A percentile compares a stretch with the other conserved stretches of the same genome.
phyloP scores from a whole-genome alignment of 495 filamentous ascomycete genomes.

The Penicillium lividum region DNA sequence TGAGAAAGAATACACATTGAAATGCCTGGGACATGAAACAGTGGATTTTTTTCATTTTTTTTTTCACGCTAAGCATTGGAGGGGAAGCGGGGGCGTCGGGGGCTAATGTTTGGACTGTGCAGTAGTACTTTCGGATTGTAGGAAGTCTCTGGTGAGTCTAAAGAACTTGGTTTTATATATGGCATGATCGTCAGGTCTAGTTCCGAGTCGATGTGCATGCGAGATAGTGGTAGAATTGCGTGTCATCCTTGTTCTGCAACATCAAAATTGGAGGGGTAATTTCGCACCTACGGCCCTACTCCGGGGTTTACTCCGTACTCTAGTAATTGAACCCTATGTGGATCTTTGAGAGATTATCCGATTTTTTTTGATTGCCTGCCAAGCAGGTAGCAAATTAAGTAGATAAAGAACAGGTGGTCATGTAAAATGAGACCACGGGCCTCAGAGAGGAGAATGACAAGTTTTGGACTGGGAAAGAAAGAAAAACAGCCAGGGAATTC shows the following conservation, averaged over 20 bases:
- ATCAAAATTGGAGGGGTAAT: slow-evolving; percentile 2
- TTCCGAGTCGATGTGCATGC: neutral
- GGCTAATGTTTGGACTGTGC: slow-evolving; percentile 18
- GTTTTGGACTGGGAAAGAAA: slow-evolving; percentile 21
- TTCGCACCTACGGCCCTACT: neutral
- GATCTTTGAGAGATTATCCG: neutral
- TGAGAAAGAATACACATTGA: neutral
- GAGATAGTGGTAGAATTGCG: neutral
- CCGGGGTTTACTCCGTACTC: neutral
- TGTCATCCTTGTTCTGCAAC: neutral
- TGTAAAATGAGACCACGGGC: slow-evolving; percentile 28
- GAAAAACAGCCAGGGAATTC: slow-evolving; percentile 25
- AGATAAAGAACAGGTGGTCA: slow-evolving; percentile 16
- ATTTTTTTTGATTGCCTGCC: slow-evolving; percentile 20
- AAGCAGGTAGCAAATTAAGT: slow-evolving; percentile 27
- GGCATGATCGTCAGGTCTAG: neutral
- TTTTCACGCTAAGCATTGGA: slow-evolving; percentile 24
- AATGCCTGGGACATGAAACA: neutral
- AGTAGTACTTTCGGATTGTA: slow-evolving; percentile 4
- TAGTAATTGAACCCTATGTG: neutral
- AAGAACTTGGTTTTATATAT: neutral
- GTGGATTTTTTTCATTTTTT: slow-evolving; percentile 8
- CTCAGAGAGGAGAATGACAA: slow-evolving; percentile 28
- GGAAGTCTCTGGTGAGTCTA: neutral
- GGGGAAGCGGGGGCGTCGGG: slow-evolving; percentile 19